Conservation (phyloP, 768 basidiomycete genomes). For the Leccinum sublutescens region DNA sequence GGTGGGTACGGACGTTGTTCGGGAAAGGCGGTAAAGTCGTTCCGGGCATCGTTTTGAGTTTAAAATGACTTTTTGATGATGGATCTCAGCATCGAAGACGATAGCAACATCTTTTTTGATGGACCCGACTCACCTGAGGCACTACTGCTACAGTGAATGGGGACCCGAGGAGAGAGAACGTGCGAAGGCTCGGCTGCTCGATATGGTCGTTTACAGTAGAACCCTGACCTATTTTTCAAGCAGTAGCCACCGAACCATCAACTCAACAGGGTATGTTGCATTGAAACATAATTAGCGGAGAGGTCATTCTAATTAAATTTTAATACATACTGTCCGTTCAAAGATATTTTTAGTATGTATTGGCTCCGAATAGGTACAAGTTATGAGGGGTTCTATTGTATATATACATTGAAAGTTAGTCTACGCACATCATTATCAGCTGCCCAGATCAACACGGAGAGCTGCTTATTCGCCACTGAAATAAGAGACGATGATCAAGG, state of each 20-base stretch:
- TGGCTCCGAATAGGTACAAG: too few species aligned
- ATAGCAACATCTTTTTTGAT: neutral
- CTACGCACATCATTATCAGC: neutral
- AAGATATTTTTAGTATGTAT: too few species aligned
- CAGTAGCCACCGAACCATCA: too few species aligned
- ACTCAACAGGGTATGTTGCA: too few species aligned
- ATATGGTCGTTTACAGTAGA: neutral
- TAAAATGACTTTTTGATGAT: neutral
- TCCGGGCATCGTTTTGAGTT: conserved; percentile 31
- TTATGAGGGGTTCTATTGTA: too few species aligned
- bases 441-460: neutral
- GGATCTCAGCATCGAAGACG: neutral
- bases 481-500: neutral
- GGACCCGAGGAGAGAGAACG: neutral
- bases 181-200: neutral
- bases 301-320: too few species aligned
- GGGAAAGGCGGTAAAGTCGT: conserved; percentile 42
- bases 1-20: conserved; percentile 41
- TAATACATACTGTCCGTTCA: too few species aligned
- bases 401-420: neutral
- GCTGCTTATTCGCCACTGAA: neutral
- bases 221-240: too few species aligned
- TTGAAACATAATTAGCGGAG: too few species aligned
- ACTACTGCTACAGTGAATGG: neutral
- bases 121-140: neutral